Evolutionary conservation across 257 asterid genomes (phyloP), one percentile per base, ranked within the genome.

Genomic region (Gentiana macrophylla): DNA sequence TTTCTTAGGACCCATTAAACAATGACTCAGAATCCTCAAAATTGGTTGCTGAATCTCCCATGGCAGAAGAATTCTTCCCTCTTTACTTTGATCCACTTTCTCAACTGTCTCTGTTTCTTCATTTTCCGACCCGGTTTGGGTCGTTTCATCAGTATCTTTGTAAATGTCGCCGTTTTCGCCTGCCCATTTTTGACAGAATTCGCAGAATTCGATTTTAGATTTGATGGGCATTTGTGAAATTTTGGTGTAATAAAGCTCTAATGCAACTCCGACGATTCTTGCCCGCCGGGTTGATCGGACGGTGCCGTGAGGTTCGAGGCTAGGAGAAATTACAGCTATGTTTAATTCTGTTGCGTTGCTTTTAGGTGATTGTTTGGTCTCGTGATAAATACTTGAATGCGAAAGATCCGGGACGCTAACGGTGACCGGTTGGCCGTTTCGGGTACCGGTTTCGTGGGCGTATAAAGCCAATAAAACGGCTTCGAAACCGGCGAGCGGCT

Each of bases 401-500:
- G 80, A 63, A 32, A 90, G 74, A 61, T 86, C 95, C 0, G 94
- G 96, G 57, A 90, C 74, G 58, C 65, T 73, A 1, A 82, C 91
- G 2, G 96, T 77, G 35, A 70, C 32, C 5, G 89, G 71, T 9
- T 82, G 84, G 43, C 94, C 89, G 41, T 75, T 70, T 2, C 94
- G 77, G 10, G 74, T 12, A 32, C 78, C 56, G 8, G 91, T 90
- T 59, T 86, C 96, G 69, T 79, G 78, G 37, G 85, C 81, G 67
- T 86, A 82, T 51, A 90, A 72, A 15, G 97, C 94, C 32, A 90
- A 69, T 10, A 90, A 79, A 49, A 90, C 85, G 52, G 86, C 87
- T 56, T 86, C 97, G 51, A 90, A 86, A 8, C 96, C 94, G 0
- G 95, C 84, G 15, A 89, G 72, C 5, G 97, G 94, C 55, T 79